Base-by-base conservation (phyloP, 805 yeast genomes). In the Starmerella floricola region DNA sequence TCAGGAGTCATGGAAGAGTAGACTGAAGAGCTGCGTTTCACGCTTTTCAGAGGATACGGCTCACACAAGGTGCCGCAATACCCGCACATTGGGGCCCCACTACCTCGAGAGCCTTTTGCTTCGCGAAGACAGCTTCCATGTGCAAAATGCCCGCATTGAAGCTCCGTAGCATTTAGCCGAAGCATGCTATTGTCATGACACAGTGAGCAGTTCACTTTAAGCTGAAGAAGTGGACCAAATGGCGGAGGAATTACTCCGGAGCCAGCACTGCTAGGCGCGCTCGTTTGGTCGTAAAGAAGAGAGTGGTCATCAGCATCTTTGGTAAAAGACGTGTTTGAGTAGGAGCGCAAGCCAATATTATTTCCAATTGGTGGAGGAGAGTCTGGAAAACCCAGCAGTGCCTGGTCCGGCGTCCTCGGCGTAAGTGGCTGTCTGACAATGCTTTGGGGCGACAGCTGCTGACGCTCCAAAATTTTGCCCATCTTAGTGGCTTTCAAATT, bases 131-230 rank as follows among this genome's bases (percentile, higher is more conserved):
- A 46, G 15, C 17, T 5, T 23, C 20, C 17, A 24, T 46, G 50
- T 3, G 30, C 45, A 20, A 32, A 39, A 24, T 46, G 49, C 2
- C 50, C 47, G 23, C 50, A 46, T 13, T 16, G 15, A 3, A 40
- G 24, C 27, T 36, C 40, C 2, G 26, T 8, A 3, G 39, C 46
- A 19, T 42, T 46, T 18, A 41, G 16, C 17, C 24, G 21, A 3
- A 31, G 16, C 40, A 42, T 26, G 29, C 31, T 33, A 3, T 24
- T 16, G 18, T 45, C 48, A n/a, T 21, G 13, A 26, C 48, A 45
- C 1, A 34, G 11, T 5, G 36, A 32, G 18, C 48, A 45, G 13
- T 31, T 24, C 3, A 27, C 12, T 16, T 27, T 24, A 3, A 21
- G 27, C 16, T 23, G 27, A 8, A 19, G n/a, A 10, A 34, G 17